Evolutionary conservation across 2,329 filamentous ascomycete species (phyloP), one percentile per base, ranked within the genome.

Genomic region (Septoria linicola): DNA sequence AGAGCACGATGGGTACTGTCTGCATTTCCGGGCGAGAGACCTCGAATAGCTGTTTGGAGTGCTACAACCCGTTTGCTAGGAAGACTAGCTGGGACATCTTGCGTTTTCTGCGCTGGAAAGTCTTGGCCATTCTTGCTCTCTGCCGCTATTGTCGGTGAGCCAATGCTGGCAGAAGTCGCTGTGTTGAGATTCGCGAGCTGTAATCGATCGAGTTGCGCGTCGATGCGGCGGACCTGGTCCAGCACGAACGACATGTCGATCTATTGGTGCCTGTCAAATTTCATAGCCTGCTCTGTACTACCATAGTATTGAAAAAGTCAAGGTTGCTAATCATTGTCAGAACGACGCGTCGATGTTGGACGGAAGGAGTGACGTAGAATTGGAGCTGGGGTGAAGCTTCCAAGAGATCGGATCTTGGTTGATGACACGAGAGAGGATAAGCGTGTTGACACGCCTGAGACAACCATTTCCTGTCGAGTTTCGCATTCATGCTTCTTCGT

Each of bases 131-230:
- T 13, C 13, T 44, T 46, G 32, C 37, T 32, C 10, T 58, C 46
- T 27, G 41, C 39, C 61, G 59, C 36, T 8, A 20, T 25, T 35
- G 42, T 35, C 35, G 44, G 17, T 4, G 39, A 27, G 13, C 25
- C 31, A 4, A 37, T 41, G 11, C 23, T 41, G 14, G 32, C 23
- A 14, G 40, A 37, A 4, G 47, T 41, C 11, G 62, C 57, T 21
- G 60, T 54, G 25, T 59, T 30, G 13, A 61, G 44, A 50, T 63
- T 58, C 55, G 68, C 72, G 39, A 82, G 72, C 59, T 82, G 79
- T 46, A 83, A 66, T 45, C 75, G 77, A 60, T 83, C 80, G 46
- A 84, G 72, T 57, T 80, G 78, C 51, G 73, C 71, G 65, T 84
- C 80, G 57, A 84, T 75, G 42, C 73, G 75, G 49, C 75, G 77